These are phyloP conservation scores for Claviceps maximensis DNA, from an alignment of 2,329 filamentous ascomycete species.

Conservation along the genomic window DNA sequence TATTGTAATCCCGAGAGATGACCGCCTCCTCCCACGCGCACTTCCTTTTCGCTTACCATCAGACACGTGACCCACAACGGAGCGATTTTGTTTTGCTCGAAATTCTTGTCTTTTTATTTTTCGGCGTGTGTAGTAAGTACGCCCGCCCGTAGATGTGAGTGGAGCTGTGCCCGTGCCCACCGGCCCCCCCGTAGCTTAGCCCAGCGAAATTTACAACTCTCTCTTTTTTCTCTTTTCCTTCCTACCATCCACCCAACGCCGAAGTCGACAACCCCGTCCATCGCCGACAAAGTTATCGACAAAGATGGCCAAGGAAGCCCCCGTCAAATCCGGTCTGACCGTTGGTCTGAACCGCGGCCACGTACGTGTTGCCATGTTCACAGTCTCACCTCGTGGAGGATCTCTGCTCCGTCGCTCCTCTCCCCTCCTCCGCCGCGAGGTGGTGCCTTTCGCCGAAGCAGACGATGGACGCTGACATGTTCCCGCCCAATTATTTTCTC, in stretches of 20 bases:
- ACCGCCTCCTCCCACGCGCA: not conserved
- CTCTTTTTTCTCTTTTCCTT: slow-evolving; percentile 8
- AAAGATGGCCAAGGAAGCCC: slow-evolving; percentile 47
- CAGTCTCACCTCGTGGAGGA: slow-evolving; percentile 64
- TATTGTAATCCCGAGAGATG: not conserved
- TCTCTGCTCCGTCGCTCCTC: slow-evolving; percentile 36
- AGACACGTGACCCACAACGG: slow-evolving; percentile 17
- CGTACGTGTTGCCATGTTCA: slow-evolving; percentile 34
- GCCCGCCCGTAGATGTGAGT: not conserved
- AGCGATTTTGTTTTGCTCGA: not conserved
- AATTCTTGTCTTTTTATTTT: not conserved
- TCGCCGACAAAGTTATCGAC: slow-evolving; percentile 15
- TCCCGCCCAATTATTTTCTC: slow-evolving; percentile 14
- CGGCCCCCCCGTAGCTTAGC: not conserved
- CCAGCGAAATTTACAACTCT: slow-evolving; percentile 12
- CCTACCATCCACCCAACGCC: slow-evolving; percentile 16
- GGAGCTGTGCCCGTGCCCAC: slow-evolving; percentile 4
- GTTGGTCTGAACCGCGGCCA: slow-evolving; percentile 51
- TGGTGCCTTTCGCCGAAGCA: slow-evolving; percentile 22
- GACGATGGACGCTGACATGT: slow-evolving; percentile 51
- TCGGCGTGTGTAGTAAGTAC: not conserved
- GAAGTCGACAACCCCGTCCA: slow-evolving; percentile 17
- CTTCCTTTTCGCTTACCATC: slow-evolving; percentile 9
- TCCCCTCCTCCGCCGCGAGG: slow-evolving; percentile 15
- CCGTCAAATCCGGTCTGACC: slow-evolving; percentile 44